Base-by-base conservation (phyloP, 805 yeast species). In the Metschnikowia orientalis region DNA sequence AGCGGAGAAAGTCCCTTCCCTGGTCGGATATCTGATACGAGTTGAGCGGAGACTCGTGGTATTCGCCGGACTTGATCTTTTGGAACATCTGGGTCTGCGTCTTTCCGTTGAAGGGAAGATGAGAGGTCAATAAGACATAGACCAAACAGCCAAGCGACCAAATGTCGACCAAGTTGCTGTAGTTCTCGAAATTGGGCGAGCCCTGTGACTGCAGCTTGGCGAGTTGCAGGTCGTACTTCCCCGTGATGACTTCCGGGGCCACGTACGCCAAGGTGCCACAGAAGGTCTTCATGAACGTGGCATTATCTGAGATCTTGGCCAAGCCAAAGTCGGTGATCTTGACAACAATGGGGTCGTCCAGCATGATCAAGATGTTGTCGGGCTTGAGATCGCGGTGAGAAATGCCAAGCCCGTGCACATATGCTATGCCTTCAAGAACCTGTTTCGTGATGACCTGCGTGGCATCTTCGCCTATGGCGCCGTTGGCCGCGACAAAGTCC, bases 361-460 rank as follows among this genome's bases (percentile, higher is more conserved):
- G 83, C 49, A 86, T 87, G 35, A 92, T 87, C 36, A 92, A 64
- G 8, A 92, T 86, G 57, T 92, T 92, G 56, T 92, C 99, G 0
- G 99, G 99, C 55, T 92, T 92, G 46, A 92, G 64, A 59, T 92
- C 99, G 38, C 99, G 71, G 56, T 92, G 99, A n/a, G 95, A 82
- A 17, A 92, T 89, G 1, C 95, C 97, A 53, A 81, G 63, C 2
- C 75, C 73, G 61, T 92, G 99, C 24, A 92, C 94, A 51, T 92
- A 89, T 26, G 76, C 71, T 5, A 92, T 79, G 0, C 95, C 97
- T 39, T 77, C 75, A 24, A 92, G 59, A 2, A 90, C 79, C 57
- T 92, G 98, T 44, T 76, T 75, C 2, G 94, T 73, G 16, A 92
- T 85, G 40, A 85, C 95, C 45, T 83, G 79, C 6, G 89, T 84